A percentile compares a stretch with the other conserved stretches of the same genome.
Evolutionary conservation across 23 red algal genomes (phyloP).

Genomic region (Pyropia yezoensis): DNA sequence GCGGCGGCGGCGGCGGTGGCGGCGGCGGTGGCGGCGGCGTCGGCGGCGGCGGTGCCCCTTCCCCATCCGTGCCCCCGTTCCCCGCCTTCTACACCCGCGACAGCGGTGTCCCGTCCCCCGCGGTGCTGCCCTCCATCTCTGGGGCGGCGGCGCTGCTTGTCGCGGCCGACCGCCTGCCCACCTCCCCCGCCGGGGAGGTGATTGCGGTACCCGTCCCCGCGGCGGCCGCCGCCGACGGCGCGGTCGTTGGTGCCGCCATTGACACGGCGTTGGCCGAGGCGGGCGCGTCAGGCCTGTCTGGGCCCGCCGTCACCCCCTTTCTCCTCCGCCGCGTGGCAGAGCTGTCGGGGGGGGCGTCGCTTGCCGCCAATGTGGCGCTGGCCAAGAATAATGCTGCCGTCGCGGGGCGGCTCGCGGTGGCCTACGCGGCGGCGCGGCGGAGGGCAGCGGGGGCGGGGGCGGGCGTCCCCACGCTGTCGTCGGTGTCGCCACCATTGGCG

Average conservation of each 20-base stretch:
- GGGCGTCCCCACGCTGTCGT: no score
- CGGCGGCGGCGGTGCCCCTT: no score
- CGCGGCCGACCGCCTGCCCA: not conserved
- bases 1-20: no score
- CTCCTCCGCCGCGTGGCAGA: constrained; percentile 53
- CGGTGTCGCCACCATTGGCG: no score
- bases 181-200: constrained; percentile 16
- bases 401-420: constrained; percentile 42
- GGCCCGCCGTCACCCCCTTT: constrained; percentile 59
- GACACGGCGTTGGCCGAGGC: constrained; percentile 46
- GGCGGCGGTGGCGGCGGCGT: no score
- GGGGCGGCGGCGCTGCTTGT: constrained; percentile 34
- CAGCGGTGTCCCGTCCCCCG: constrained; percentile 21
- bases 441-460: not conserved
- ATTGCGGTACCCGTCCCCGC: constrained; percentile 73
- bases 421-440: not conserved
- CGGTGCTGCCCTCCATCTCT: constrained; percentile 19
- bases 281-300: not conserved
- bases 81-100: constrained; percentile 67
- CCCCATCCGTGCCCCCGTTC: constrained; percentile 3
- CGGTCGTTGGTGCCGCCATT: constrained; percentile 17
- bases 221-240: constrained; percentile 18
- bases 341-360: constrained; percentile 43
- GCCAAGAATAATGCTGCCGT: constrained; percentile 68
- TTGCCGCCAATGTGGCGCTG: constrained; percentile 57